Base-by-base conservation (phyloP, 768 basidiomycete species). In the Termitomyces sp. region DNA sequence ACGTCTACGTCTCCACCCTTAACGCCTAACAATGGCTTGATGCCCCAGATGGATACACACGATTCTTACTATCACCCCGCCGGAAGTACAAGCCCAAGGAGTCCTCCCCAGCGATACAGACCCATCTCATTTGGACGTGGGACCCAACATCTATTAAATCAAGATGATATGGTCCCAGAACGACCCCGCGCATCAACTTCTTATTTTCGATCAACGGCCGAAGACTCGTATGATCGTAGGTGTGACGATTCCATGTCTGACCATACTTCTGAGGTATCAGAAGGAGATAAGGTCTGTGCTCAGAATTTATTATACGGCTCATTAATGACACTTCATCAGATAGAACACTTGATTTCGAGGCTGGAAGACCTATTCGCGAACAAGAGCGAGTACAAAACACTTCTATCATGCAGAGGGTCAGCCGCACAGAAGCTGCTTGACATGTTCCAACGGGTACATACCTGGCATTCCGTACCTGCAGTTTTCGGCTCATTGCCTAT, bases 81-180 rank as follows among this genome's bases (percentile, higher is more conserved):
- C 22, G 24, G 8, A 24, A 42, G 39, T n/a, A 13, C 50, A n/a
- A 53, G 22, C 20, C 24, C 28, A 7, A n/a, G 35, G 12, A 60
- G n/a, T 9, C 52, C 59, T 9, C 56, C 46, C 22, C 45, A 32
- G 52, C 59, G 50, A n/a, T 57, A 44, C 42, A 57, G 42, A 32
- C 60, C 55, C 32, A 61, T 61, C 15, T 61, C 60, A 5, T 61
- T 61, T 20, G 60, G 60, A 4, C 60, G 60, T 24, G 60, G 60
- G 20, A 61, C 60, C 5, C 60, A 61, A 24, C 60, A 61, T 38
- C 50, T 61, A 2, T 32, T 61, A 3, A 51, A 61, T 48, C 60
- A 61, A 50, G 55, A 44, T 15, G 55, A 61, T 9, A 52, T 56
- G 8, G 11, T 40, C 7, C 40, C 49, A 13, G 60, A 48, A 20